Evolutionary conservation across 805 yeast species (phyloP), one percentile per base, ranked within the genome.

Genomic region (Yarrowia sp.): DNA sequence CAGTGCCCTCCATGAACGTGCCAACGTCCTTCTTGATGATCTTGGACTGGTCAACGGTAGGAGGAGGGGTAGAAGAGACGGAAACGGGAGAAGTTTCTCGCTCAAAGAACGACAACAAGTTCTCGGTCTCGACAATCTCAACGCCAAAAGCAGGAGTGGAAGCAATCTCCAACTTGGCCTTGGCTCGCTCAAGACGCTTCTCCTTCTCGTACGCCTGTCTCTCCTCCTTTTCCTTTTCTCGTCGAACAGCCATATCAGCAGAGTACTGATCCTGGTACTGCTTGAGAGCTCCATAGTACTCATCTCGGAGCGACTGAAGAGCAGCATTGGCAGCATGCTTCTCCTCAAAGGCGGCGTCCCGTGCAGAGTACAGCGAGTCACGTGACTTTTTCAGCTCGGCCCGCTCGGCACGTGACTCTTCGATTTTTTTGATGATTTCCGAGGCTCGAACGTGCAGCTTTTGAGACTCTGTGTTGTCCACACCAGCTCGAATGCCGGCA

Each of bases 101-200:
- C 74, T 92, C 96, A 71, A 95, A 90, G 77, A 84, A 84, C 41
- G 78, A 73, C 74, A 92, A 81, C 74, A 92, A 81, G 65, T 83
- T 79, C 76, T 92, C 90, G 72, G 95, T 89, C 68, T 87, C 80
- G 69, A 82, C 81, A 71, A 93, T 87, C 78, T 95, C 96, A 50
- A 78, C 78, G 66, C 87, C 84, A 78, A 88, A 92, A 32, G 98
- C 98, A 33, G 98, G 97, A 70, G 78, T 78, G 48, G 77, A 76
- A 32, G 89, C 84, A 53, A 92, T 92, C 68, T 85, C 89, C 62
- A 85, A 83, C 79, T 89, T 84, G 72, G 84, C 85, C 73, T 84
- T 81, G 71, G 90, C 90, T 65, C 87, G 88, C 71, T 81, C 85
- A 77, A 81, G 82, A 74, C 83, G 79, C 72, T 81, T 81, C 69